Conservation (phyloP, 2,329 filamentous ascomycete genomes). For the Calonectria montana region DNA sequence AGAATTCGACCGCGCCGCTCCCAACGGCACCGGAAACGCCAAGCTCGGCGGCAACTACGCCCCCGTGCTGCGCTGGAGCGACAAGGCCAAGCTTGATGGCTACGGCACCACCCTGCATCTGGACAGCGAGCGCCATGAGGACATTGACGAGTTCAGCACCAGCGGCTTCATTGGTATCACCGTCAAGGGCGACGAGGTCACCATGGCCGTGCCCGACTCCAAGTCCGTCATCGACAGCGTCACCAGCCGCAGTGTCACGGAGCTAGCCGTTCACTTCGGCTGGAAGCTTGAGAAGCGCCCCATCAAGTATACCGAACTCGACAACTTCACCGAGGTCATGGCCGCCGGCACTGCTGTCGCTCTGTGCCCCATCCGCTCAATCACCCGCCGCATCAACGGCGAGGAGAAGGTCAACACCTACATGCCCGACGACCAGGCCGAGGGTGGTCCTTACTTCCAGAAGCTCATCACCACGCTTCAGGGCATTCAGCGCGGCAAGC, state of each 20-base stretch:
- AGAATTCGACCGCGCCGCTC: slow-evolving; percentile 93
- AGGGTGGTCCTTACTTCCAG: slow-evolving; percentile 78
- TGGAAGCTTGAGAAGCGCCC: slow-evolving; percentile 85
- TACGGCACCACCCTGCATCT: slow-evolving; percentile 96
- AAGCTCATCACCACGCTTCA: slow-evolving; percentile 82
- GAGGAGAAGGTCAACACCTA: slow-evolving; percentile 65
- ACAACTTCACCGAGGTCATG: slow-evolving; percentile 77
- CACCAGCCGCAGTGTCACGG: slow-evolving; percentile 81
- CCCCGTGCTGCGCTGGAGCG: slow-evolving; percentile 88
- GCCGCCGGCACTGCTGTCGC: slow-evolving; percentile 93
- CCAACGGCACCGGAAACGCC: slow-evolving; percentile 88
- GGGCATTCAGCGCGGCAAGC: slow-evolving; percentile 85
- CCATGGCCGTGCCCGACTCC: slow-evolving; percentile 87
- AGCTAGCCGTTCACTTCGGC: slow-evolving; percentile 81
- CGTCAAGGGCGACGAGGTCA: slow-evolving; percentile 69
- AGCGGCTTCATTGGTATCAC: slow-evolving; percentile 89
- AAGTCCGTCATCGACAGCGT: slow-evolving; percentile 89
- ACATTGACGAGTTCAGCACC: slow-evolving; percentile 96
- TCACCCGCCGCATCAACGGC: slow-evolving; percentile 72
- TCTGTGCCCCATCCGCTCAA: slow-evolving; percentile 90
- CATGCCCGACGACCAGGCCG: slow-evolving; percentile 66
- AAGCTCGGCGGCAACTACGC: slow-evolving; percentile 98
- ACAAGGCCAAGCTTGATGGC: slow-evolving; percentile 80
- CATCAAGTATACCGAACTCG: slow-evolving; percentile 72
- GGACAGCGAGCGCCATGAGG: slow-evolving; percentile 84